phyloP scores from a whole-genome alignment of 768 basidiomycete genomes.

The Tricholoma bakamatsutake region DNA sequence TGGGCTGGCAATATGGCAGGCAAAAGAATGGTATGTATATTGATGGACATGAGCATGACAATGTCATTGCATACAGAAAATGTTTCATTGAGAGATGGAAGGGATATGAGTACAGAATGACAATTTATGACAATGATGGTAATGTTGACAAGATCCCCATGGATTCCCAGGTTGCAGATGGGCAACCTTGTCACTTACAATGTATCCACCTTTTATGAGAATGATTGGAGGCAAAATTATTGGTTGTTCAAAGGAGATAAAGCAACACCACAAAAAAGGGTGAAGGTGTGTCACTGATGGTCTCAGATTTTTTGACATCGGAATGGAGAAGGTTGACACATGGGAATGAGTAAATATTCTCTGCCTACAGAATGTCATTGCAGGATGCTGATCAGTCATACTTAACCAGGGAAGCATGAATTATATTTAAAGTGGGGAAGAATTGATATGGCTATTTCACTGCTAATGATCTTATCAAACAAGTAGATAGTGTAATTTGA shows the following conservation, averaged over 20 bases:
- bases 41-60: no score
- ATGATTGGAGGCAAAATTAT: no score
- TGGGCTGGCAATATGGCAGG: constrained; percentile 24
- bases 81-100: constrained; percentile 20
- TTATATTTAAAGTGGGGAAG: not conserved
- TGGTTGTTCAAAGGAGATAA: no score
- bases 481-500: not conserved
- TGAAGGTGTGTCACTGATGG: not conserved
- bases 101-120: constrained; percentile 19
- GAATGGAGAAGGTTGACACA: not conserved
- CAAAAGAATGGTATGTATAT: constrained; percentile 2
- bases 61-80: constrained; percentile 29
- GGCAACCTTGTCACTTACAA: not conserved
- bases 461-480: not conserved
- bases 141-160: constrained; percentile 15
- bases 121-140: constrained; percentile 23
- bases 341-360: not conserved
- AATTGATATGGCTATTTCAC: not conserved
- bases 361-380: not conserved
- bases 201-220: not conserved
- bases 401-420: not conserved
- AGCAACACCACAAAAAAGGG: not conserved
- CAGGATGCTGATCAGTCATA: not conserved
- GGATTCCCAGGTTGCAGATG: constrained; percentile 15
- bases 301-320: not conserved